Percentiles rank a stretch among this genome's conserved stretches.
Conservation (phyloP, 148 eudicot genomes). For the Nyssa sinensis region DNA sequence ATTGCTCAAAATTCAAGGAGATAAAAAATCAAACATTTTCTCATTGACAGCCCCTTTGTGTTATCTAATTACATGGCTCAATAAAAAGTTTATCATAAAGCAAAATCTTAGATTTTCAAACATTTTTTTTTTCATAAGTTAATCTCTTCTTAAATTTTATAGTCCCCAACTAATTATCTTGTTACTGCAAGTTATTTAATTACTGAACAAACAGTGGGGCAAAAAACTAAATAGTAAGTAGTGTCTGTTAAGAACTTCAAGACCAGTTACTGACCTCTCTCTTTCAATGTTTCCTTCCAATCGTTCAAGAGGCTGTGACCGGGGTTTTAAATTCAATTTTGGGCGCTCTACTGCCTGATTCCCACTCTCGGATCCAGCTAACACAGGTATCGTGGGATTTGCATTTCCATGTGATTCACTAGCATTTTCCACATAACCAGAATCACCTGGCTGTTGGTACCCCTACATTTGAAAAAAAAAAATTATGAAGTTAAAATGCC, state of each 20-base stretch:
- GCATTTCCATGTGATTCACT: constrained; percentile 31
- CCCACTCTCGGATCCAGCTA: constrained; percentile 35
- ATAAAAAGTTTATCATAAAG: too few species aligned
- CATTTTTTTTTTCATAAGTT: too few species aligned
- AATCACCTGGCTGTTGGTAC: constrained; percentile 34
- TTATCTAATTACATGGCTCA: not conserved
- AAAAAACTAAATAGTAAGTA: not conserved
- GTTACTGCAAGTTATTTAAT: not conserved
- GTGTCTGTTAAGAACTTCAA: not conserved
- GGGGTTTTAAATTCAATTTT: constrained; percentile 77
- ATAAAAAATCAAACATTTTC: too few species aligned
- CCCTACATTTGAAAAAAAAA: constrained; percentile 33
- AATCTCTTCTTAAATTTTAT: not conserved
- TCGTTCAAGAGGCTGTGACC: constrained; percentile 56
- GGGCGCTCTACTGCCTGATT: constrained; percentile 65
- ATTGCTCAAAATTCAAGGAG: not conserved
- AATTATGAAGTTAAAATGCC: not conserved
- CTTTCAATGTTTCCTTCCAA: constrained; percentile 35
- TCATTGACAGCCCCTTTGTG: not conserved
- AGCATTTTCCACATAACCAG: constrained; percentile 27
- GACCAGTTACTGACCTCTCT: constrained; percentile 46
- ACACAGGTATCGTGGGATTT: constrained; percentile 31
- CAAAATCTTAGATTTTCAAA: not conserved
- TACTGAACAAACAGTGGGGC: not conserved
- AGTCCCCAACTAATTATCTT: not conserved